phyloP scores from a whole-genome alignment of 331 rosid genomes.

The Spiraea crenata region DNA sequence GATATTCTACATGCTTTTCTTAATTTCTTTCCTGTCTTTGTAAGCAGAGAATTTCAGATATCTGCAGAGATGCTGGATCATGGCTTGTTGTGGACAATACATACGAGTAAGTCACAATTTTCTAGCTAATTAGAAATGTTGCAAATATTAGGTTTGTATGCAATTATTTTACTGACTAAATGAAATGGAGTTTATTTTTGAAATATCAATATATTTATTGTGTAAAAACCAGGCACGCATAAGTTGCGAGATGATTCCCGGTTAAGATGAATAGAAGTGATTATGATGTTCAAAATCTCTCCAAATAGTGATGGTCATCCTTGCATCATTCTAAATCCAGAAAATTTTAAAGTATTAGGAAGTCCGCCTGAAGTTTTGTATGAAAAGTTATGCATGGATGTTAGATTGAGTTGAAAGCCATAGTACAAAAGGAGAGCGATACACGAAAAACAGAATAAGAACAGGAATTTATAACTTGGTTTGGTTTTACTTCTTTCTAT shows the following conservation, averaged over 20 bases:
- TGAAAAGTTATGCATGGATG: not conserved
- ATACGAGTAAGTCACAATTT: conserved; percentile 41
- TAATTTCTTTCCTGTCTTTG: conserved; percentile 24
- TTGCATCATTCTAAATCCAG: not conserved
- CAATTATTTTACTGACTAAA: not conserved
- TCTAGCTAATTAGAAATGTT: not conserved
- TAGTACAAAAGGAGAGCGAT: not conserved
- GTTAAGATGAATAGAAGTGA: not conserved
- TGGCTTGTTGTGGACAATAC: conserved; percentile 94
- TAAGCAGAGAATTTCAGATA: conserved; percentile 67
- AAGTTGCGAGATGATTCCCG: not conserved
- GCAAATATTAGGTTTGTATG: not conserved
- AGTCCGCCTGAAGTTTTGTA: not conserved
- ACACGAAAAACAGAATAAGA: not conserved
- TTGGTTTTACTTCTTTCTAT: not conserved
- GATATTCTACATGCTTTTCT: not conserved
- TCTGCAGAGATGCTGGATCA: conserved; percentile 69
- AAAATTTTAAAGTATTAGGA: not conserved
- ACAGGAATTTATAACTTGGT: not conserved
- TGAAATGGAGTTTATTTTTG: not conserved
- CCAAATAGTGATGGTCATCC: not conserved
- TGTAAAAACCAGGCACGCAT: not conserved
- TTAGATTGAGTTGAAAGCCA: not conserved
- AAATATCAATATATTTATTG: not conserved
- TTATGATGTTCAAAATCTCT: not conserved